Conservation (phyloP, 306 rosid species). For the Alnus rubra region DNA sequence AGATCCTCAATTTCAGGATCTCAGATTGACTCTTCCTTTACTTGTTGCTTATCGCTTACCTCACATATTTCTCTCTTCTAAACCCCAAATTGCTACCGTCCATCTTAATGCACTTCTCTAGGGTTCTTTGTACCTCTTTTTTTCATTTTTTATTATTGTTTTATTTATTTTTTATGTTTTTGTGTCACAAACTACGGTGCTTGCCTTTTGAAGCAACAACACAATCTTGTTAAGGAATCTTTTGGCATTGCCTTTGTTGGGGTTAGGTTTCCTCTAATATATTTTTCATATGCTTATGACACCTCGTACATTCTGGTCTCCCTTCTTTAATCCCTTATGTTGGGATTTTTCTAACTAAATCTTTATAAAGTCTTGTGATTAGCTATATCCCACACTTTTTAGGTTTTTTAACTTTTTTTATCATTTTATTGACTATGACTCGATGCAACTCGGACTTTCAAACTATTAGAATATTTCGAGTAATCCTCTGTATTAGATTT, state of each 20-base stretch:
- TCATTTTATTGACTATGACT: not conserved
- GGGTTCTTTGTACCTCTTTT: constrained; percentile 19
- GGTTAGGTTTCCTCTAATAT: constrained; percentile 29
- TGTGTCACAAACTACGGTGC: constrained; percentile 38
- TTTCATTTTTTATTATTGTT: constrained; percentile 6
- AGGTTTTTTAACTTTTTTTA: not conserved
- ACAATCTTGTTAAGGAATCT: constrained; percentile 30
- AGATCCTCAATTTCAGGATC: constrained; percentile 57
- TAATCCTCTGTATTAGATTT: too few species aligned
- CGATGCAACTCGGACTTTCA: not conserved
- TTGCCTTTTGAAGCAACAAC: constrained; percentile 32
- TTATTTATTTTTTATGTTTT: constrained; percentile 13
- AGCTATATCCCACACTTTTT: not conserved
- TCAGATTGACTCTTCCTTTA: constrained; percentile 37
- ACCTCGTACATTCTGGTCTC: constrained; percentile 27
- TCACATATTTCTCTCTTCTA: constrained; percentile 6
- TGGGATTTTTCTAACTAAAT: constrained; percentile 21
- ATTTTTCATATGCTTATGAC: constrained; percentile 30
- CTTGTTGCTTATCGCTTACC: constrained; percentile 24
- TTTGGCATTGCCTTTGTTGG: constrained; percentile 34
- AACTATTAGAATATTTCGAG: too few species aligned
- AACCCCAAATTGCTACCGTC: constrained; percentile 20
- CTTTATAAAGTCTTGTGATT: not conserved
- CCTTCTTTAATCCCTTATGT: constrained; percentile 20
- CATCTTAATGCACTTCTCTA: constrained; percentile 35